Conservation (phyloP, 1,139 yeast genomes). For the Scheffersomyces illinoinensis region DNA sequence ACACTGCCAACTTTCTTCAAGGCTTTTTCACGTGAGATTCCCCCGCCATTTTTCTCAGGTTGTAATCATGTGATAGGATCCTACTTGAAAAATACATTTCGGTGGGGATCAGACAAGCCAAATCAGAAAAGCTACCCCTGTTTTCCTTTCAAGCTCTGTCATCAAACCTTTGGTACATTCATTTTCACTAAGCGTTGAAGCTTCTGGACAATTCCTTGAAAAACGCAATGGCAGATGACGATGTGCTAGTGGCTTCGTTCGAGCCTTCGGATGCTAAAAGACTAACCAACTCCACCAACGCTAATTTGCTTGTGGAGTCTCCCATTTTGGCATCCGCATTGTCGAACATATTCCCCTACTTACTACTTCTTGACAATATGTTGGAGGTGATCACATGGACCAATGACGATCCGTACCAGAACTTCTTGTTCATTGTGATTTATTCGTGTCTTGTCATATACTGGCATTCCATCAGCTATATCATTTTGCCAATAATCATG, state of each 20-base stretch:
- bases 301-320: constrained; percentile 37
- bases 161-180: neutral
- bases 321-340: constrained; percentile 50
- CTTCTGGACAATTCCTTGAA: neutral
- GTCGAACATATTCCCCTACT: constrained; percentile 49
- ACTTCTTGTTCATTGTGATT: constrained; percentile 42
- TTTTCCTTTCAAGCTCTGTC: neutral
- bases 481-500: constrained; percentile 40
- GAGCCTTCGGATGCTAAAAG: constrained; percentile 38
- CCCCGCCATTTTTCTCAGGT: neutral
- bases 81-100: neutral
- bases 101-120: neutral
- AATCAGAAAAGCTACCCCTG: neutral
- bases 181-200: neutral
- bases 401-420: constrained; percentile 50
- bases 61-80: neutral
- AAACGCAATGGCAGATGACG: constrained; percentile 15
- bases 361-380: constrained; percentile 44
- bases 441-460: constrained; percentile 45
- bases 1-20: neutral
- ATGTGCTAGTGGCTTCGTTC: constrained; percentile 27
- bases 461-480: constrained; percentile 40
- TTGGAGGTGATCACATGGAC: constrained; percentile 58
- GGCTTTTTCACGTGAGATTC: neutral
- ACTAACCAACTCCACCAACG: constrained; percentile 28